Conservation (phyloP, 1,139 yeast genomes). For the Citeromyces siamensis region DNA sequence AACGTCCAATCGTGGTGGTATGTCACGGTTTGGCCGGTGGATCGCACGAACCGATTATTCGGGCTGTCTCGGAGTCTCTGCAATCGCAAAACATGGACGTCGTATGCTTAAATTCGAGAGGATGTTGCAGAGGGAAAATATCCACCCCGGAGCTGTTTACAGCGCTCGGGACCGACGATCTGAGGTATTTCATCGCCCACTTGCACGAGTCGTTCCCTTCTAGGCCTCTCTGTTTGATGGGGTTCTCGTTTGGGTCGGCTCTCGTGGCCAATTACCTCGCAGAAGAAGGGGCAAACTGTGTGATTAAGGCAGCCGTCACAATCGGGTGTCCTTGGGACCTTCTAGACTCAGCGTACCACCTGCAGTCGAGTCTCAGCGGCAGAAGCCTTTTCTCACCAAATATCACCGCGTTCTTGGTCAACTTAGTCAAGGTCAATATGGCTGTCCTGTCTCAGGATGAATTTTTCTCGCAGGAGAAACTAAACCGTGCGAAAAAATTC, state of each 20-base stretch:
- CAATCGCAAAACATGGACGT: slow-evolving; percentile 30
- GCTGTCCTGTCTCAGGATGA: slow-evolving; percentile 20
- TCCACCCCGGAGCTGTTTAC: slow-evolving; percentile 48
- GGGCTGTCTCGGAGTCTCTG: slow-evolving; percentile 22
- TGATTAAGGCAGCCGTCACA: slow-evolving; percentile 35
- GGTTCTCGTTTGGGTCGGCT: slow-evolving; percentile 49
- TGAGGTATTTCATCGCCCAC: slow-evolving; percentile 39
- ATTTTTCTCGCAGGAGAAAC: slow-evolving; percentile 9
- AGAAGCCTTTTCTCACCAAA: slow-evolving; percentile 37
- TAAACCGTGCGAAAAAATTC: slow-evolving; percentile 21
- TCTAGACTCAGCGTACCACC: slow-evolving; percentile 28
- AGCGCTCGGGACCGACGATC: slow-evolving; percentile 53
- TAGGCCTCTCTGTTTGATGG: slow-evolving; percentile 35
- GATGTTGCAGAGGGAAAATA: slow-evolving; percentile 46
- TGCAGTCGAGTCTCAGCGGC: slow-evolving; percentile 28
- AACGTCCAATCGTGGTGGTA: slow-evolving; percentile 37
- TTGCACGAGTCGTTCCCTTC: slow-evolving; percentile 34
- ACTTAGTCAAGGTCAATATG: slow-evolving; percentile 30
- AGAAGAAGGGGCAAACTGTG: slow-evolving; percentile 28
- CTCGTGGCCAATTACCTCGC: slow-evolving; percentile 42
- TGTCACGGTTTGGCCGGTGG: slow-evolving; percentile 57
- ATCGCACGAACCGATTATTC: slow-evolving; percentile 42
- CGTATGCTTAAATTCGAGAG: slow-evolving; percentile 43
- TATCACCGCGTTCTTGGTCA: slow-evolving; percentile 35
- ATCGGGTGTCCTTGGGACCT: slow-evolving; percentile 51